Conservation (phyloP, 768 basidiomycete genomes). For the Termitomyces sp. region DNA sequence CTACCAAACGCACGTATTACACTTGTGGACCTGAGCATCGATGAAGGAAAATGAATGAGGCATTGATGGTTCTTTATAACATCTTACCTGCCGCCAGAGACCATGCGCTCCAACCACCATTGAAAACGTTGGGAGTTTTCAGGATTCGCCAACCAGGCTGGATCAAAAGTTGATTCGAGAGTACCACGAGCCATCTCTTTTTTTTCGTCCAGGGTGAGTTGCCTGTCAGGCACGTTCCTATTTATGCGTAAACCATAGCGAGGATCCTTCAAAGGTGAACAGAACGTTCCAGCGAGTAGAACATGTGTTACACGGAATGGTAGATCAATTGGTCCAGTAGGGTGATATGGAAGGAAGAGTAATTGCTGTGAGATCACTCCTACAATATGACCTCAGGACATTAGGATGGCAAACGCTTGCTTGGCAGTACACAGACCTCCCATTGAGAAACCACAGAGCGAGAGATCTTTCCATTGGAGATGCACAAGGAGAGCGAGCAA, state of each 20-base stretch:
- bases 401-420: neutral
- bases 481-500: slow-evolving; percentile 29
- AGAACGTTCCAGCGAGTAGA: slow-evolving; percentile 31
- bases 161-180: slow-evolving; percentile 27
- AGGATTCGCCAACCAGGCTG: slow-evolving; percentile 27
- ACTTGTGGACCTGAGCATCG: slow-evolving; percentile 19
- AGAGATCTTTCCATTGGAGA: slow-evolving; percentile 36
- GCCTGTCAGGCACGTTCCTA: slow-evolving; percentile 10
- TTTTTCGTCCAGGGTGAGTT: slow-evolving; percentile 24
- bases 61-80: neutral
- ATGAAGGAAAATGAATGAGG: neutral
- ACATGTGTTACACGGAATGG: slow-evolving; percentile 39
- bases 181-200: slow-evolving; percentile 23
- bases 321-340: slow-evolving; percentile 26
- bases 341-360: slow-evolving; percentile 37
- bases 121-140: slow-evolving; percentile 22
- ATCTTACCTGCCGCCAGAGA: slow-evolving; percentile 20
- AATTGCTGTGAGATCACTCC: slow-evolving; percentile 41
- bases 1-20: slow-evolving; percentile 23
- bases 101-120: slow-evolving; percentile 18
- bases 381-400: slow-evolving; percentile 8
- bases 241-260: slow-evolving; percentile 21
- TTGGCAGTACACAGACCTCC: slow-evolving; percentile 30
- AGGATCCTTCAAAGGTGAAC: slow-evolving; percentile 15
- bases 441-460: slow-evolving; percentile 48